phyloP scores from a whole-genome alignment of 2,329 filamentous ascomycete species.

The Penicillium sp. region DNA sequence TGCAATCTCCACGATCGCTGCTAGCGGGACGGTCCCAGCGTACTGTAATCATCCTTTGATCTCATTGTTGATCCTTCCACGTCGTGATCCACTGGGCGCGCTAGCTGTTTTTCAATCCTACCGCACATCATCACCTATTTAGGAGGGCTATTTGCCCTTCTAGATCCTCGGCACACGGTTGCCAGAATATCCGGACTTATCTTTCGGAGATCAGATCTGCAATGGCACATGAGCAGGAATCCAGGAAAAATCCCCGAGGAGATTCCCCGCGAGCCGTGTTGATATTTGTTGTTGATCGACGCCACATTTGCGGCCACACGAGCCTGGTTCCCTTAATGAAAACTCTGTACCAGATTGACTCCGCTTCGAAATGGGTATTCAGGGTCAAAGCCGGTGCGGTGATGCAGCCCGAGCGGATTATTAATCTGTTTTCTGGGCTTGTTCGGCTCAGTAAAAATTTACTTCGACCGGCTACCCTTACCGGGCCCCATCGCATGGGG shows the following conservation, averaged over 20 bases:
- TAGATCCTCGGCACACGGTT: neutral
- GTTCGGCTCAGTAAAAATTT: neutral
- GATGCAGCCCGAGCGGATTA: neutral
- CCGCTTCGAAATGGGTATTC: neutral
- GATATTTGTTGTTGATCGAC: neutral
- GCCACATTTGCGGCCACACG: neutral
- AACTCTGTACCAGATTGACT: neutral
- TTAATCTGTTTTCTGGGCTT: neutral
- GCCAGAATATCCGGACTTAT: neutral
- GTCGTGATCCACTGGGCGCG: slow-evolving; percentile 1
- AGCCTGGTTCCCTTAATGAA: neutral
- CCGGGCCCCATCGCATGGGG: neutral
- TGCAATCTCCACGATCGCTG: slow-evolving; percentile 16
- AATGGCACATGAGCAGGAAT: neutral
- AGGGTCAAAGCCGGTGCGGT: neutral
- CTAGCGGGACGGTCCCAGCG: slow-evolving; percentile 12
- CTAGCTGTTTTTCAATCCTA: slow-evolving; percentile 3
- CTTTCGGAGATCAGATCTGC: neutral
- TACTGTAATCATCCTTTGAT: slow-evolving; percentile 9
- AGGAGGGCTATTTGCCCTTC: neutral
- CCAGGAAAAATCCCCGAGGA: neutral
- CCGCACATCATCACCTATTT: neutral
- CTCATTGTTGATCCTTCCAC: slow-evolving; percentile 2
- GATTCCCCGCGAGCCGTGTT: neutral
- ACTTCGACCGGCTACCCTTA: neutral